Evolutionary conservation across 2,329 filamentous ascomycete species (phyloP), one percentile per base, ranked within the genome.

Genomic region (Fusarium annulatum): DNA sequence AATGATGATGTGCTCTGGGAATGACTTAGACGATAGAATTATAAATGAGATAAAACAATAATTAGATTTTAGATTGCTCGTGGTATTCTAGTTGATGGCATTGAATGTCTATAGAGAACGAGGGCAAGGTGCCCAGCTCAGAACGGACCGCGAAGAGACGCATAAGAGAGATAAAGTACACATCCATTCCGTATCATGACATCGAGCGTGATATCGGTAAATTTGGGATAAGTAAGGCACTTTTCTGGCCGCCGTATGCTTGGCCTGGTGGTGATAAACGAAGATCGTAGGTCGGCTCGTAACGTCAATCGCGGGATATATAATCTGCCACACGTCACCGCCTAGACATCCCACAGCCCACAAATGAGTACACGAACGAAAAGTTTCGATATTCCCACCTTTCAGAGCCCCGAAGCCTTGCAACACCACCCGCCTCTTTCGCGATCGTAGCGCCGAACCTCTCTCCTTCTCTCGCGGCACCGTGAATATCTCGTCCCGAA

Each of bases 331-430:
- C 16, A 3, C 1, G 36, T 75, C 78, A 84, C 83, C 83, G 83
- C 83, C 79, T 63, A 58, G 9, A 18, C 61, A 79, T 77, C 83
- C 82, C 83, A 84, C 82, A 84, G 79, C 82, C 82, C 83, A 85
- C 83, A 85, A 84, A 83, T 83, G 79, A 75, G 71, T 58, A 75
- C 79, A 78, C 80, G 63, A 61, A 56, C 45, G 79, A 83, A 84
- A 85, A 83, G 81, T 81, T 78, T 84, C 79, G 81, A 84, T 84
- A 84, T 83, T 84, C 79, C 78, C 78, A 81, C 77, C 78, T 78
- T 69, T 69, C 73, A 76, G 76, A 76, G 77, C 67, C 69, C 69
- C 71, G 69, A 76, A 58, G 73, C 73, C 72, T 75, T 74, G 67
- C 74, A 77, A 76, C 76, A 78, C 73, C 72, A 78, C 70, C 72